Base-by-base conservation (phyloP, 805 yeast genomes). In the Saccharomycopsis sp. region DNA sequence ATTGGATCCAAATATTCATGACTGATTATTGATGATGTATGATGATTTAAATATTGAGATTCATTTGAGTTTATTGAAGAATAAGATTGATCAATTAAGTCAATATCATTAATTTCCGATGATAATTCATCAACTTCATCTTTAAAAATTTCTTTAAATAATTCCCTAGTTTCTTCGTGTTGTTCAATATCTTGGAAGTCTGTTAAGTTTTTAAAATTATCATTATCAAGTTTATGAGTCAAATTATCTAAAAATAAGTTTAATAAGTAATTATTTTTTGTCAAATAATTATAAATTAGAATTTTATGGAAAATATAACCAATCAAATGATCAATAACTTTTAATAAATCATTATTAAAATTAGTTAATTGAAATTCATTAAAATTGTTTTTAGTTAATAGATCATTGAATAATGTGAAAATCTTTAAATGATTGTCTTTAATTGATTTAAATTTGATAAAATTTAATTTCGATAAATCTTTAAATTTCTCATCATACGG, bases 231-330 rank as follows among this genome's bases (percentile, higher is more conserved):
- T 23, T 6, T 8, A 8, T 23, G 6, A 23, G 26, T 8, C 15
- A 42, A 10, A 20, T 37, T 25, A 12, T 17, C 25, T 2, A 39
- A 19, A 31, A 43, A 40, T 4, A 31, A 5, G 21, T 13, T 20
- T 12, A 35, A 31, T 1, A 43, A 19, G 8, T 31, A 35, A n/a
- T 44, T 44, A 15, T 40, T 37, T 34, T 35, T 36, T 14, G 35
- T 30, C 9, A 40, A 17, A 21, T 40, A 44, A 23, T 44, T 44
- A 33, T 32, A 40, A 14, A 37, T 35, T 12, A 44, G 29, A 8
- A 26, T 28, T 23, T 37, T 36, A 19, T 44, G 47, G 12, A 44
- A 34, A n/a, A 30, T 31, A 26, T 28, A 44, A 10, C 32, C 44
- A 2, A 44, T 32, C n/a, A 43, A 21, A 26, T 35, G 29, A 30